phyloP scores from a whole-genome alignment of 768 basidiomycete genomes.

The Hygrophorus pudorinus region DNA sequence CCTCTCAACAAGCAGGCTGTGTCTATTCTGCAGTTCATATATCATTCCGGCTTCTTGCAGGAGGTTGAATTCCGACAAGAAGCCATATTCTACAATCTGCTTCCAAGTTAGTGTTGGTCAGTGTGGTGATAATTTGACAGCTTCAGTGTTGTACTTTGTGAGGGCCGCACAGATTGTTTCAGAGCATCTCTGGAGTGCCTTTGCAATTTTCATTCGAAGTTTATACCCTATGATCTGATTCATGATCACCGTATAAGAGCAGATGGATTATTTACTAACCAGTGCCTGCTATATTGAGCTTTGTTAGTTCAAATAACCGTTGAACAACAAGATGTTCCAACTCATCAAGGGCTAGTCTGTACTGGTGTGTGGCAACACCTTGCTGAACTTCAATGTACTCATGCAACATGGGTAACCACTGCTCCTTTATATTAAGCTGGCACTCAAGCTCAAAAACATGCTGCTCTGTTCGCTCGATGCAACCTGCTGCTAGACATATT shows the following conservation, averaged over 20 bases:
- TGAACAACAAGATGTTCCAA: background rate
- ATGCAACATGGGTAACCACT: slow-evolving; percentile 7
- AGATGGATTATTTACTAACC: slow-evolving; percentile 12
- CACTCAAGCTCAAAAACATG: background rate
- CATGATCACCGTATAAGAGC: too few species aligned
- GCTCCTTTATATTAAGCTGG: background rate
- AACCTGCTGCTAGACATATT: background rate
- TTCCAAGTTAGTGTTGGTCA: slow-evolving; percentile 14
- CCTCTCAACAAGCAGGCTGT: slow-evolving; percentile 11
- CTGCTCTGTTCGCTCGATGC: background rate
- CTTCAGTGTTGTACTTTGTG: slow-evolving; percentile 20
- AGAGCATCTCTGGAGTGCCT: slow-evolving; percentile 20
- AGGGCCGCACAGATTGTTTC: slow-evolving; percentile 23
- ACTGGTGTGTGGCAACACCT: background rate
- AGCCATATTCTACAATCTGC: slow-evolving; percentile 11
- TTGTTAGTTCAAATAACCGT: slow-evolving; percentile 8
- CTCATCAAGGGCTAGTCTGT: background rate
- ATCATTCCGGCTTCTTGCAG: slow-evolving; percentile 20
- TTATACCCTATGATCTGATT: slow-evolving; percentile 24
- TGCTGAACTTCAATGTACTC: slow-evolving; percentile 8
- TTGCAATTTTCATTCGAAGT: slow-evolving; percentile 22
- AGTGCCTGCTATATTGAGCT: slow-evolving; percentile 14
- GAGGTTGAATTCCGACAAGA: slow-evolving; percentile 22
- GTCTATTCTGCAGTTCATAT: slow-evolving; percentile 21
- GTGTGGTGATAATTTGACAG: slow-evolving; percentile 10